Base-by-base conservation (phyloP, 2,329 filamentous ascomycete species). In the Cucurbitaria berberidis region DNA sequence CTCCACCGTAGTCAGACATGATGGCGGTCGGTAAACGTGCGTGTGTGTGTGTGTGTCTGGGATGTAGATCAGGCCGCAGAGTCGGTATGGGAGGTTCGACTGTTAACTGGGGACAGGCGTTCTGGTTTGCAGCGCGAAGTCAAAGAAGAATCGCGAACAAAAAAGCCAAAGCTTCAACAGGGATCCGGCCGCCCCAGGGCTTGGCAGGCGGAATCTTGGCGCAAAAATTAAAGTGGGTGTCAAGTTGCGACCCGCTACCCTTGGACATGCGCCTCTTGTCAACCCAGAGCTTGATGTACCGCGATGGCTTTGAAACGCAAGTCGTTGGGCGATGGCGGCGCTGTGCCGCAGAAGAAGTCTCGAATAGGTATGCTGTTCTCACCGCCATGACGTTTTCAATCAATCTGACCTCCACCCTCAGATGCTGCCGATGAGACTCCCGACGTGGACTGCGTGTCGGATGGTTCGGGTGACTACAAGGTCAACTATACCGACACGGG, bases 1-100 rank as follows among this genome's bases (percentile, higher is more conserved):
- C 75, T 59, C 75, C 77, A 59, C 76, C 78, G 65, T 77, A 78
- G 69, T 80, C 78, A 57, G 76, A 78, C 78, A 80, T 80, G 30
- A 21, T 67, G 41, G 55, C 50, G 49, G 32, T 42, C 35, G n/a
- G 24, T 16, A 32, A 32, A 38, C 9, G n/a, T 49, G 26, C 30
- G 30, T 11, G 44, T 24, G 42, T 30, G 18, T 32, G 44, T 26
- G 15, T 41, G 24, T n/a, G 22, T 8, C 4, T 32, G 43, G 24
- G 2, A 22, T 18, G n/a, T n/a, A n/a, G n/a, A n/a, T 16, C 53
- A 48, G 48, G 32, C 39, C 35, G 45, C 45, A 40, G 4, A 42
- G 36, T n/a, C n/a, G n/a, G n/a, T n/a, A n/a, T n/a, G n/a, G n/a
- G n/a, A n/a, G 22, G 35, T 11, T 16, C 3, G 18, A 22, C 36